Base-by-base conservation (phyloP, 768 basidiomycete genomes). In the Amanita rubescens region DNA sequence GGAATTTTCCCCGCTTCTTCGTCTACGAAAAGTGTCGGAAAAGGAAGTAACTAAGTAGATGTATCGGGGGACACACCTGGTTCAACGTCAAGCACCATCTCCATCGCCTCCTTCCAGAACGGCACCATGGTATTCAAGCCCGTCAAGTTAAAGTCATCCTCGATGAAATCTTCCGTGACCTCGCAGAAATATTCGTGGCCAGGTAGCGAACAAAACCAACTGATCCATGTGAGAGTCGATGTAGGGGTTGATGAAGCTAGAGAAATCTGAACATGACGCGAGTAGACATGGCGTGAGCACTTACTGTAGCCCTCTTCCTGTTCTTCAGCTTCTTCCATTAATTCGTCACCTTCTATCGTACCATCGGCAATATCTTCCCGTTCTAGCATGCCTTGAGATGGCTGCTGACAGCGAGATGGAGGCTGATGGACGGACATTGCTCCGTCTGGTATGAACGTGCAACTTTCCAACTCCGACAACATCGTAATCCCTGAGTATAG, bases 51-150 rank as follows among this genome's bases (percentile, higher is more conserved):
- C 24, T 20, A 52, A 46, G 30, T 51, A n/a, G 17, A 39, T 45
- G 50, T 55, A 41, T 38, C 63, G 59, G 58, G 62, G 60, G 59
- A n/a, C 85, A 68, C 66, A 94, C 95, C 94, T 75, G 96, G 93
- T 71, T 99, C 96, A 50, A 98, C 95, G 71, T 99, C 96, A 59
- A 99, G 71, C 14, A 99, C 93, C 96, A 99, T 99, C 74, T 99
- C 96, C 87, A 99, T 90, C 42, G 96, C 96, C 68, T 99, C 96
- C 68, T 97, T 98, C 93, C 95, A 99, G 67, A 99, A 99, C 7
- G 96, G 96, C 15, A 98, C 96, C 85, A 94, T 85, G 30, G 80
- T 80, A 64, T 94, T 95, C 67, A 99, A 71, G 5, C 96, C 96
- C 5, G 96, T 99, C 35, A 99, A 76, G 72, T 99, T 99, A 75